Conservation (phyloP, 345 rosid genomes). For the Orychophragmus violaceus region DNA sequence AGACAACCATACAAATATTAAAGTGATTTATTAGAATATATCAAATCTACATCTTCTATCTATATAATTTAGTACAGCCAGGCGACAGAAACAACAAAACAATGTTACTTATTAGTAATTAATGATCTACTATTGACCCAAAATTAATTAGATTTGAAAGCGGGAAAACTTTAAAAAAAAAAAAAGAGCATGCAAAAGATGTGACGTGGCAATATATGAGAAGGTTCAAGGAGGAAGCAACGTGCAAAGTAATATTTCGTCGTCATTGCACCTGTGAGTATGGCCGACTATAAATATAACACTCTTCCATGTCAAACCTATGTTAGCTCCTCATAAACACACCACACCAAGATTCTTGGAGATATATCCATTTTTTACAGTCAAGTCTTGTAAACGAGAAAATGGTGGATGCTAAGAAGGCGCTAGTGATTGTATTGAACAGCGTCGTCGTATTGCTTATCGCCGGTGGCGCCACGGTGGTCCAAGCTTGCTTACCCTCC, state of each 20-base stretch:
- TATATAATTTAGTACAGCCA: neutral
- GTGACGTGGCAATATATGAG: conserved; percentile 9
- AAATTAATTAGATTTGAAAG: neutral
- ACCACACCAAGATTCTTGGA: conserved; percentile 3
- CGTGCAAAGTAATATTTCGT: conserved; percentile 6
- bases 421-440: neutral
- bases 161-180: neutral
- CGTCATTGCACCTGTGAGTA: neutral
- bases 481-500: conserved; percentile 40
- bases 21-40: neutral
- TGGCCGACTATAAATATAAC: conserved; percentile 16
- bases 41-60: neutral
- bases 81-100: neutral
- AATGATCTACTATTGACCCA: neutral
- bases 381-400: neutral
- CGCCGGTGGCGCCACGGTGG: conserved; percentile 22
- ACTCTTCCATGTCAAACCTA: conserved; percentile 13
- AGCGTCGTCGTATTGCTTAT: conserved; percentile 18
- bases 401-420: neutral
- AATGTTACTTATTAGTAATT: neutral
- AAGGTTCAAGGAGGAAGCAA: neutral
- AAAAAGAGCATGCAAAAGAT: neutral
- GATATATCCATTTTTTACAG: neutral
- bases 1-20: neutral
- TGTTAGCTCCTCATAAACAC: conserved; percentile 18